phyloP scores from a whole-genome alignment of 2,329 filamentous ascomycete genomes.

The Fusarium sp. region DNA sequence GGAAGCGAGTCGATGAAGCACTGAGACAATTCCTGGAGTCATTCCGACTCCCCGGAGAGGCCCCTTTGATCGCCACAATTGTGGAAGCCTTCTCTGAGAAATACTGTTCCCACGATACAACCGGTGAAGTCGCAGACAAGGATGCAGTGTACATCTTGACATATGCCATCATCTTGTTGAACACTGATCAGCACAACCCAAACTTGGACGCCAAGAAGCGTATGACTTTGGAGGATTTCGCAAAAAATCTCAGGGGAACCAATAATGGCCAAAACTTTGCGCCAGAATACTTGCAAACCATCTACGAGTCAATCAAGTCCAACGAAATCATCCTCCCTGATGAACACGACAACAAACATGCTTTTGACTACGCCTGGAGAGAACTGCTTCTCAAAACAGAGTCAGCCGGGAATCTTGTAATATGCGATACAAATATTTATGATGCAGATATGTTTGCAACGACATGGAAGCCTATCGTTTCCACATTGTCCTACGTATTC shows the following conservation, averaged over 20 bases:
- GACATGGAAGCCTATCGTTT: slow-evolving; percentile 95
- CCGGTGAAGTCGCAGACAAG: slow-evolving; percentile 82
- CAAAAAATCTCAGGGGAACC: slow-evolving; percentile 88
- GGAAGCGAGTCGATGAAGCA: slow-evolving; percentile 90
- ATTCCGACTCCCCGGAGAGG: slow-evolving; percentile 94
- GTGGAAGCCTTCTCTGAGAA: slow-evolving; percentile 88
- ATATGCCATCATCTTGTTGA: slow-evolving; percentile 97
- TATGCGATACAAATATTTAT: slow-evolving; percentile 93
- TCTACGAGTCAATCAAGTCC: slow-evolving; percentile 90
- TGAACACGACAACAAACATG: slow-evolving; percentile 96
- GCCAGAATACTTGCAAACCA: slow-evolving; percentile 83
- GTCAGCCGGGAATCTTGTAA: slow-evolving; percentile 77
- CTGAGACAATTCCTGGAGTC: slow-evolving; percentile 87
- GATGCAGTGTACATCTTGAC: slow-evolving; percentile 92
- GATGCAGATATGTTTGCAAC: slow-evolving; percentile 98
- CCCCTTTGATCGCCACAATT: slow-evolving; percentile 91
- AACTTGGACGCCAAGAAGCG: slow-evolving; percentile 84
- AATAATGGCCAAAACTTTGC: slow-evolving; percentile 90
- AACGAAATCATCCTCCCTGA: slow-evolving; percentile 98
- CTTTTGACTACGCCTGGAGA: slow-evolving; percentile 98
- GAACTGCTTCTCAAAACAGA: slow-evolving; percentile 90
- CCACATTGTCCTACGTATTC: slow-evolving; percentile 97
- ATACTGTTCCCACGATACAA: slow-evolving; percentile 78
- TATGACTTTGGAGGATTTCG: slow-evolving; percentile 87
- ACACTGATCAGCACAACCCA: slow-evolving; percentile 96